Evolutionary conservation across 2,329 filamentous ascomycete species (phyloP).

Genomic region (Ophiostoma sp.): DNA sequence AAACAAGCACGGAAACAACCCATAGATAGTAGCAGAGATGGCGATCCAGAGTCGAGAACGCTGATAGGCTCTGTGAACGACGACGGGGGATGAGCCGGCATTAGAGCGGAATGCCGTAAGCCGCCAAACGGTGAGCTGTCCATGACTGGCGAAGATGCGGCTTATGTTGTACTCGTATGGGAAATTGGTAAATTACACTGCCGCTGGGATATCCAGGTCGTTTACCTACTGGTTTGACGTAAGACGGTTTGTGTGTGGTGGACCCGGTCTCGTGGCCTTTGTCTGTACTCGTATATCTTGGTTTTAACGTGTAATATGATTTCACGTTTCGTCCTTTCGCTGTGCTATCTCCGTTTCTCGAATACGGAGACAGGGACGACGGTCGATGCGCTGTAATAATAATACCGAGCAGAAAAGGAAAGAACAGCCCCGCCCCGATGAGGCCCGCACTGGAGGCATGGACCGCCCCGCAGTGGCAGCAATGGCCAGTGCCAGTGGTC

Average conservation of each 20-base stretch:
- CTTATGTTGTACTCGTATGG: no score
- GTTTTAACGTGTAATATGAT: neutral
- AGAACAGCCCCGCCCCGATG: neutral
- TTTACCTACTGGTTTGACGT: constrained; percentile 10
- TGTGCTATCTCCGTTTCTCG: neutral
- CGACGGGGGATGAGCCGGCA: neutral
- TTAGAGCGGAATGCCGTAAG: neutral
- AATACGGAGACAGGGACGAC: neutral
- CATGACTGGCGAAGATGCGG: no score
- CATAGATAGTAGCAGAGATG: no score
- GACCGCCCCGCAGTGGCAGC: constrained; percentile 4
- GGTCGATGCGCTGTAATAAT: neutral
- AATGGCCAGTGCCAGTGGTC: no score
- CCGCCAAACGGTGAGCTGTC: no score
- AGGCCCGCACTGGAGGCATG: neutral
- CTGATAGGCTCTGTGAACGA: no score
- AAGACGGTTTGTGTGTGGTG: neutral
- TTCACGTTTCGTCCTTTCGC: neutral
- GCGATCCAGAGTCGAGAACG: no score
- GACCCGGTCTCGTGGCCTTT: constrained; percentile 7
- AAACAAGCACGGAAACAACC: no score
- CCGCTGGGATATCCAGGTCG: neutral
- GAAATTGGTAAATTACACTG: neutral
- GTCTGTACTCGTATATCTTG: neutral
- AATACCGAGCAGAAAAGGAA: neutral